These are phyloP conservation scores for Curvularia sp. DNA, from an alignment of 2,329 filamentous ascomycete species.

Conservation along the genomic window DNA sequence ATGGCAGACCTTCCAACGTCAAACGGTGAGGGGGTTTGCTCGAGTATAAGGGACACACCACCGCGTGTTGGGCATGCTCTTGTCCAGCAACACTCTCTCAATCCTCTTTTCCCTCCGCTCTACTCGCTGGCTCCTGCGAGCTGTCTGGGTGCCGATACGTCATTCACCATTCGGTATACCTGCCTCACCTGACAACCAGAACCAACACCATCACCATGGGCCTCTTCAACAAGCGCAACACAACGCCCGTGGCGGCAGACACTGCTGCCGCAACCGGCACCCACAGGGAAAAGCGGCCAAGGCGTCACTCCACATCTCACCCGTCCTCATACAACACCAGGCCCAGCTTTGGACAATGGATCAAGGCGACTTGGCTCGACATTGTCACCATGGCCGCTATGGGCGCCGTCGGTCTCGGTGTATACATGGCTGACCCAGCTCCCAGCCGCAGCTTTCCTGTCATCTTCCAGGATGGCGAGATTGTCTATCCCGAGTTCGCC, in stretches of 20 bases:
- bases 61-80: background rate
- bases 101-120: background rate
- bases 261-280: conserved; percentile 44
- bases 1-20: background rate
- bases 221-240: conserved; percentile 49
- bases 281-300: conserved; percentile 36
- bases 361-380: conserved; percentile 71
- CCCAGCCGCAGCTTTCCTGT: conserved; percentile 72
- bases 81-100: background rate
- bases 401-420: conserved; percentile 71
- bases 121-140: background rate
- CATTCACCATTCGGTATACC: conserved; percentile 1
- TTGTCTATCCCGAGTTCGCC: conserved; percentile 73
- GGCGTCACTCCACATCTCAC: conserved; percentile 21
- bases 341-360: conserved; percentile 72
- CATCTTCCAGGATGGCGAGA: conserved; percentile 68
- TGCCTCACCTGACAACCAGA: background rate
- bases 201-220: conserved; percentile 38
- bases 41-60: conserved; percentile 5
- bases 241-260: conserved; percentile 44
- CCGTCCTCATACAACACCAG: conserved; percentile 38
- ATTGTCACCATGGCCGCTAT: conserved; percentile 71
- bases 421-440: conserved; percentile 70
- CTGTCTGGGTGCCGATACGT: background rate
- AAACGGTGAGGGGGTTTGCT: background rate